These are phyloP conservation scores for Bocquillonia castaneifolia DNA, from an alignment of 441 rosid genomes.

Conservation along the genomic window DNA sequence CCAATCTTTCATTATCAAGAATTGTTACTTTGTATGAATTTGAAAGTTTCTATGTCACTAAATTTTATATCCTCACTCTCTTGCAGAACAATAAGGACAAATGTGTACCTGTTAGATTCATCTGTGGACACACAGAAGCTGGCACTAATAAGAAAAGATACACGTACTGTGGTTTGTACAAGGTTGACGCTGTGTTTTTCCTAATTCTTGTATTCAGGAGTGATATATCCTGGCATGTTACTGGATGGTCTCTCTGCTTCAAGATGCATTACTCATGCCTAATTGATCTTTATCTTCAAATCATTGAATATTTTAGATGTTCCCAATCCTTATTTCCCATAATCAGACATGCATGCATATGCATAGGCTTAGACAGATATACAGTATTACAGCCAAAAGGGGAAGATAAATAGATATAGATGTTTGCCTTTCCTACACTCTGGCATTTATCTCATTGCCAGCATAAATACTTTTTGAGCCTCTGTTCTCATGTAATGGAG, in stretches of 20 bases:
- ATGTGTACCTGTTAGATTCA: conserved; percentile 41
- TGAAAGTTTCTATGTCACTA: background rate
- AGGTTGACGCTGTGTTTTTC: conserved; percentile 27
- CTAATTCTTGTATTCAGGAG: background rate
- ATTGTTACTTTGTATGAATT: background rate
- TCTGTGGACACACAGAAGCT: conserved; percentile 28
- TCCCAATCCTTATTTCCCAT: too few species aligned
- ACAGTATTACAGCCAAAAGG: too few species aligned
- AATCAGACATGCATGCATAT: too few species aligned
- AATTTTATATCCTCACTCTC: background rate
- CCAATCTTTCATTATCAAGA: too few species aligned
- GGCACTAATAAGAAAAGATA: conserved; percentile 26
- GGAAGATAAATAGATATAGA: too few species aligned
- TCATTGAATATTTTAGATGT: too few species aligned
- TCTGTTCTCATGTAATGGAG: too few species aligned
- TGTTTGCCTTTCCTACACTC: too few species aligned
- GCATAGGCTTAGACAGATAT: too few species aligned
- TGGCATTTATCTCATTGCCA: too few species aligned
- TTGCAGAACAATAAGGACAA: conserved; percentile 42
- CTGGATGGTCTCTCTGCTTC: background rate
- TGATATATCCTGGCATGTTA: background rate
- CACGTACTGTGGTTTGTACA: conserved; percentile 44
- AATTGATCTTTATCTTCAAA: too few species aligned
- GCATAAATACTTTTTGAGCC: too few species aligned
- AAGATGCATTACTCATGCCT: background rate